These are phyloP conservation scores for Cryptomeria japonica DNA, from an alignment of 75 land plant genomes.

Conservation along the genomic window DNA sequence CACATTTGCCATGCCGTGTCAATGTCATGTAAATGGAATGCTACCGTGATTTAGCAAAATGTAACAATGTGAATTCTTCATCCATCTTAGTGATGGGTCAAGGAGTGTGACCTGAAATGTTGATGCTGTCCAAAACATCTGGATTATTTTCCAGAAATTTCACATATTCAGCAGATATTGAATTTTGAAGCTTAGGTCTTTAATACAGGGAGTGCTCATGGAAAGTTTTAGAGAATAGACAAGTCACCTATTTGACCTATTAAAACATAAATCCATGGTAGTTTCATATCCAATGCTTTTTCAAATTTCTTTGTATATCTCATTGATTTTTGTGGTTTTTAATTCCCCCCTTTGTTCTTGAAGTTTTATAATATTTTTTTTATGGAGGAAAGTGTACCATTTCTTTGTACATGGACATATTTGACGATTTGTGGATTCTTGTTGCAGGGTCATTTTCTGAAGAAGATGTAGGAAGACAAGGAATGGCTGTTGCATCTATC, in stretches of 20 bases:
- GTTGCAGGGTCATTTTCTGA: conserved; percentile 85
- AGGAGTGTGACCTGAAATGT: not conserved
- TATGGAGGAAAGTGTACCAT: not conserved
- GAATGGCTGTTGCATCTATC: conserved; percentile 46
- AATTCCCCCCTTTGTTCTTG: not conserved
- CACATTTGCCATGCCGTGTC: too few species aligned
- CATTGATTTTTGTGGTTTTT: not conserved
- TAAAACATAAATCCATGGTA: not conserved
- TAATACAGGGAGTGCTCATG: not conserved
- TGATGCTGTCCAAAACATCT: not conserved
- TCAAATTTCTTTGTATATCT: not conserved
- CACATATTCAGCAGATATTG: not conserved
- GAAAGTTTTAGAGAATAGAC: not conserved
- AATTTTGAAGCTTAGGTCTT: not conserved
- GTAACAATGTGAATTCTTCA: too few species aligned
- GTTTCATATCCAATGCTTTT: not conserved
- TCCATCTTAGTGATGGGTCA: too few species aligned
- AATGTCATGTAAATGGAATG: too few species aligned
- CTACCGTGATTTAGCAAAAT: too few species aligned
- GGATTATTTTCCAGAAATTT: not conserved
- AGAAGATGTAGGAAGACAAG: conserved; percentile 79
- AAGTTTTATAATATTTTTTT: not conserved
- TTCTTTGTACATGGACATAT: not conserved
- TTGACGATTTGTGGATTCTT: not conserved
- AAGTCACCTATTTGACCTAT: not conserved